phyloP scores from a whole-genome alignment of 2,329 filamentous ascomycete genomes.

The Fusarium incarnatum region DNA sequence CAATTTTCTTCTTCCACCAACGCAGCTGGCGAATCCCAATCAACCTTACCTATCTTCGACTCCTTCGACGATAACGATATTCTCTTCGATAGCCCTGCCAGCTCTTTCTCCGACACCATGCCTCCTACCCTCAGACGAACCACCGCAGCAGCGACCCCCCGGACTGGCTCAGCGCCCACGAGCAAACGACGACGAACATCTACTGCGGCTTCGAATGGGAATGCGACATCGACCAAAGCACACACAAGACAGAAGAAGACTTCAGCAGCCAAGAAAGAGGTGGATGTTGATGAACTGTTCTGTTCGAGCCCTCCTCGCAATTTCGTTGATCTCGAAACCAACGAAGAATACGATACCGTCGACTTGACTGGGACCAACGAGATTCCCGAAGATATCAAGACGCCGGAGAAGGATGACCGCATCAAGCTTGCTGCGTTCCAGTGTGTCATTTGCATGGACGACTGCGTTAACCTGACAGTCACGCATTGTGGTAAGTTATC shows the following conservation, averaged over 20 bases:
- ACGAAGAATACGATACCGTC: conserved; percentile 48
- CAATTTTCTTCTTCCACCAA: conserved; percentile 40
- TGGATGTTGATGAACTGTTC: conserved; percentile 47
- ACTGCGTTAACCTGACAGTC: conserved; percentile 67
- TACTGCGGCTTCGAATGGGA: conserved; percentile 18
- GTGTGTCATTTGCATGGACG: conserved; percentile 76
- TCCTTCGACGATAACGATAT: conserved; percentile 45
- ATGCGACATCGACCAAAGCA: conserved; percentile 7
- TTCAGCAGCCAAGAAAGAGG: conserved; percentile 20
- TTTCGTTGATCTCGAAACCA: conserved; percentile 26
- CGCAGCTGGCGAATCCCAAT: conserved; percentile 43
- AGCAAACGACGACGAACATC: conserved; percentile 47
- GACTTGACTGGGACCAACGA: conserved; percentile 57
- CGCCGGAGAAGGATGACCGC: conserved; percentile 60
- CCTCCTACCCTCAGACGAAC: conserved; percentile 40
- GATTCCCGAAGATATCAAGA: conserved; percentile 57
- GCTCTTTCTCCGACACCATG: conserved; percentile 50
- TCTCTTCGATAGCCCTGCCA: conserved; percentile 42
- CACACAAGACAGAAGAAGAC: conserved; percentile 20
- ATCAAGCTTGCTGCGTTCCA: conserved; percentile 68
- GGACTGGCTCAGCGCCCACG: conserved; percentile 18
- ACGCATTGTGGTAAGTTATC: conserved; percentile 72
- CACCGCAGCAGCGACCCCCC: conserved; percentile 28
- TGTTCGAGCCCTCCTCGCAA: conserved; percentile 35
- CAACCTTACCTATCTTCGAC: conserved; percentile 46